Conservation (phyloP, 768 basidiomycete genomes). For the Suillus subaureus region DNA sequence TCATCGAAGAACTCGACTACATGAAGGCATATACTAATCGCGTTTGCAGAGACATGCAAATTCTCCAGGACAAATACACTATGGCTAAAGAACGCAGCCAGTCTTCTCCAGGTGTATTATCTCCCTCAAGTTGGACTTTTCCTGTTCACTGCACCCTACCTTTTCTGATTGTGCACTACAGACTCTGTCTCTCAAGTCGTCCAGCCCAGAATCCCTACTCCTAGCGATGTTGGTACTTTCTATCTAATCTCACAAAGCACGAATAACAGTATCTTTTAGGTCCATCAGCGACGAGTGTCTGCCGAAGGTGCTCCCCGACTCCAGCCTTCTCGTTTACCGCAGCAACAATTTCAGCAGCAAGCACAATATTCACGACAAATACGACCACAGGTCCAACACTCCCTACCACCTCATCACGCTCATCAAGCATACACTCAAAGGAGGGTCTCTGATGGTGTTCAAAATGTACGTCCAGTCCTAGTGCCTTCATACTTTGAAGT, state of each 20-base stretch:
- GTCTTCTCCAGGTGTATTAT: slow-evolving; percentile 1
- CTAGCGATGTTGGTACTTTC: background rate
- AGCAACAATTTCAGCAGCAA: slow-evolving; percentile 4
- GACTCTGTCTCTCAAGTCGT: background rate
- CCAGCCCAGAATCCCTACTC: background rate
- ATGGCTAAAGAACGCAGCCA: background rate
- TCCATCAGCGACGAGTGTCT: slow-evolving; percentile 6
- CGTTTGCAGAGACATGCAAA: slow-evolving; percentile 21
- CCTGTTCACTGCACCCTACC: background rate
- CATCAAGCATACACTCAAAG: background rate
- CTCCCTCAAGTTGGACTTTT: background rate
- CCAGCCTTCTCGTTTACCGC: slow-evolving; percentile 11
- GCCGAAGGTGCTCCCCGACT: background rate
- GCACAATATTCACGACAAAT: slow-evolving; percentile 3
- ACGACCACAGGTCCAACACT: background rate
- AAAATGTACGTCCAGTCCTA: background rate
- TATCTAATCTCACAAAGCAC: background rate
- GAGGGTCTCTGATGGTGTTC: background rate
- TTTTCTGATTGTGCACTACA: background rate
- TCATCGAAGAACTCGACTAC: slow-evolving; percentile 19
- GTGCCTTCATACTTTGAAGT: background rate
- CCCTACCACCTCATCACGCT: background rate
- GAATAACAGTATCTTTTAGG: background rate
- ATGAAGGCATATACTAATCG: slow-evolving; percentile 10
- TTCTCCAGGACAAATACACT: slow-evolving; percentile 25